Conservation (phyloP, 2,329 filamentous ascomycete genomes). For the Ceratocystiopsis brevicomis region DNA sequence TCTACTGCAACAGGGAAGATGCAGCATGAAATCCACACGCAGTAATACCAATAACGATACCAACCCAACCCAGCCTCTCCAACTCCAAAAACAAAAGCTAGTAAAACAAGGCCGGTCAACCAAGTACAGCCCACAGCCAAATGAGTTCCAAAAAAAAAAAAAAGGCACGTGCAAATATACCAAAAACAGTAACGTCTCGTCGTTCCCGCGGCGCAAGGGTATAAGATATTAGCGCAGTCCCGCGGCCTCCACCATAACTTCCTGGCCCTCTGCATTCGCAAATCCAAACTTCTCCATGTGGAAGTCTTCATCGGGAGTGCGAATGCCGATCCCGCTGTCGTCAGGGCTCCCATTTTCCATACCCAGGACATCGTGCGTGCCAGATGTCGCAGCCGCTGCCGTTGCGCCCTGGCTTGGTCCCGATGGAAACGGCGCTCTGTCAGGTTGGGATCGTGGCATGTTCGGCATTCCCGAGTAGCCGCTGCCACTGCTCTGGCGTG, state of each 20-base stretch:
- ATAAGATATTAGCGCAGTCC: constrained; percentile 9
- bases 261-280: constrained; percentile 11
- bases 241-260: constrained; percentile 11
- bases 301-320: constrained; percentile 47
- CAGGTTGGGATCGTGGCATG: constrained; percentile 28
- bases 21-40: too few species aligned
- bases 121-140: too few species aligned
- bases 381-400: background rate
- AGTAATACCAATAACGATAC: too few species aligned
- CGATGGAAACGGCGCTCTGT: constrained; percentile 29
- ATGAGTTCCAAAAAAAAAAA: too few species aligned
- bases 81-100: too few species aligned
- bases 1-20: too few species aligned
- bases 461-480: constrained; percentile 27
- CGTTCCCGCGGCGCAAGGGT: background rate
- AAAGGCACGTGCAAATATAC: background rate
- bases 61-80: too few species aligned
- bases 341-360: constrained; percentile 34
- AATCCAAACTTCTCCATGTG: constrained; percentile 37
- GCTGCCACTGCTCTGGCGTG: constrained; percentile 25
- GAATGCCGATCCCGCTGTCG: constrained; percentile 58
- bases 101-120: too few species aligned
- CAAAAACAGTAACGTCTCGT: background rate
- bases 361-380: constrained; percentile 25
- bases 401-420: constrained; percentile 15